Evolutionary conservation across 306 rosid genomes (phyloP).

Genomic region (Acacia melanoxylon): DNA sequence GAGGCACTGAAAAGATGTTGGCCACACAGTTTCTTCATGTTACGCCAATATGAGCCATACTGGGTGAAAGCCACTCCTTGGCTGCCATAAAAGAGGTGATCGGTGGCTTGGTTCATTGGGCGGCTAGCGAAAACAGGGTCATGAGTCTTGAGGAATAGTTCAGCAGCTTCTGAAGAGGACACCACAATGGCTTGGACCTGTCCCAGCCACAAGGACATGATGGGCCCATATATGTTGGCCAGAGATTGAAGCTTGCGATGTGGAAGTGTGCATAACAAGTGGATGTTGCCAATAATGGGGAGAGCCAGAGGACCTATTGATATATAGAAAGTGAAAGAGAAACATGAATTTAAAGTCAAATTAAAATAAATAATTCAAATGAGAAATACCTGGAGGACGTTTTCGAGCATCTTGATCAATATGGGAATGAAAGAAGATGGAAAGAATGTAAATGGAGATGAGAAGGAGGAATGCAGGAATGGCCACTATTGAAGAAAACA

Average conservation of each 20-base stretch:
- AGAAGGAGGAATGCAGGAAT: slow-evolving; percentile 16
- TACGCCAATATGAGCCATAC: slow-evolving; percentile 41
- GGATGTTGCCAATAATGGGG: slow-evolving; percentile 49
- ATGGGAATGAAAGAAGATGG: background rate
- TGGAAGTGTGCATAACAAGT: slow-evolving; percentile 48
- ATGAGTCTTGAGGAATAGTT: slow-evolving; percentile 58
- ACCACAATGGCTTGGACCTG: slow-evolving; percentile 38
- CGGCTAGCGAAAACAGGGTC: slow-evolving; percentile 38
- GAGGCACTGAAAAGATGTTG: slow-evolving; percentile 28
- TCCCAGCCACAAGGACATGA: slow-evolving; percentile 49
- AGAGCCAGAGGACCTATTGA: slow-evolving; percentile 26
- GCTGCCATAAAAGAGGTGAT: slow-evolving; percentile 27
- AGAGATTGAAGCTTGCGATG: slow-evolving; percentile 41
- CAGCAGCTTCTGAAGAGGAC: slow-evolving; percentile 46
- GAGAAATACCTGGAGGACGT: slow-evolving; percentile 38
- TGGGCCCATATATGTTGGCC: slow-evolving; percentile 47
- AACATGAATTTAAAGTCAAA: no score
- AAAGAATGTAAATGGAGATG: slow-evolving; percentile 17
- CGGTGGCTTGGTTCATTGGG: slow-evolving; percentile 17
- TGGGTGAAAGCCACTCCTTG: slow-evolving; percentile 26
- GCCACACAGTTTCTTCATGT: slow-evolving; percentile 34
- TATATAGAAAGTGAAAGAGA: no score
- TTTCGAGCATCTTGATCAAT: slow-evolving; percentile 1
- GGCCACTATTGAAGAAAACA: slow-evolving; percentile 22
- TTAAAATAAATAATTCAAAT: no score